Evolutionary conservation across 2,329 filamentous ascomycete genomes (phyloP).

Genomic region (Colletotrichum camelliae): DNA sequence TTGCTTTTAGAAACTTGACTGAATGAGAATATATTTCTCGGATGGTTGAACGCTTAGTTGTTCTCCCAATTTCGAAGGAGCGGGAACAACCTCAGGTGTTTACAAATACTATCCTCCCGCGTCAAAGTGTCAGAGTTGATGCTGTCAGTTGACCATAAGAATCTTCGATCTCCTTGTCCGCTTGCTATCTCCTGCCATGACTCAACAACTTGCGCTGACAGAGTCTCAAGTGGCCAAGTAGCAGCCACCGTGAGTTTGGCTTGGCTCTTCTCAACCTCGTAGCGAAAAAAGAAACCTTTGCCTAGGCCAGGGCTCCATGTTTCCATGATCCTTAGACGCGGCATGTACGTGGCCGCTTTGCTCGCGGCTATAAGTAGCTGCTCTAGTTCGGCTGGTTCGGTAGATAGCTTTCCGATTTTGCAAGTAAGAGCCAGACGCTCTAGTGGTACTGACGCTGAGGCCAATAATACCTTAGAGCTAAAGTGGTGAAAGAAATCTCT

Average conservation of each 20-base stretch:
- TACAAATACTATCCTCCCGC: neutral
- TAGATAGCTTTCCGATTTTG: neutral
- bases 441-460: neutral
- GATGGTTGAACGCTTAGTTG: neutral
- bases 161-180: accelerated
- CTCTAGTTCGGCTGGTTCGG: neutral
- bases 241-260: neutral
- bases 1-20: too few species aligned
- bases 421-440: neutral
- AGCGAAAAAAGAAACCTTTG: neutral
- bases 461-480: neutral
- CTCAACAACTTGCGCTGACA: accelerated
- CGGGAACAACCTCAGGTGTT: neutral
- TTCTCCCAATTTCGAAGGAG: neutral
- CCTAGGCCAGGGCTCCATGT: neutral
- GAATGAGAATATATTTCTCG: too few species aligned
- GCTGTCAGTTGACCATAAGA: neutral
- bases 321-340: neutral
- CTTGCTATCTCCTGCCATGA: neutral
- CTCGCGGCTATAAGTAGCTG: neutral
- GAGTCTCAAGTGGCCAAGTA: neutral
- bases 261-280: neutral
- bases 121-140: accelerated
- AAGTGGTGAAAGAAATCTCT: neutral
- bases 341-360: neutral